Percentiles rank a stretch among this genome's conserved stretches.
Evolutionary conservation across 2,329 filamentous ascomycete species (phyloP).

Genomic region (Colletotrichum filicis): DNA sequence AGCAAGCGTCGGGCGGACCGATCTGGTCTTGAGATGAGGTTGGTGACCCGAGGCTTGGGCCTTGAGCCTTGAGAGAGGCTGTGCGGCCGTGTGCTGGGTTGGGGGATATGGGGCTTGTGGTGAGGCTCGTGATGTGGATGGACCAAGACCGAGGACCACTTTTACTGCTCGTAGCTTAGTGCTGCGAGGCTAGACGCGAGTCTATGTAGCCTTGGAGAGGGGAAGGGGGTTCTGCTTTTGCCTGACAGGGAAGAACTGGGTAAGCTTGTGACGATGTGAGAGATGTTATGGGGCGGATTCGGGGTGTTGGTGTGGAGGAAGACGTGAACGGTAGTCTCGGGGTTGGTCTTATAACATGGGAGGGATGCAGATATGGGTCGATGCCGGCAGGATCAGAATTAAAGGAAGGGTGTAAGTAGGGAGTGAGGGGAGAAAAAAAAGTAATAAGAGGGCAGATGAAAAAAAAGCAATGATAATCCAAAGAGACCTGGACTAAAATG

Average conservation of each 20-base stretch:
- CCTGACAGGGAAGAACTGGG: constrained; percentile 23
- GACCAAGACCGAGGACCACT: constrained; percentile 19
- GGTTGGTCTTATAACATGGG: constrained; percentile 33
- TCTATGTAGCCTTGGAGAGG: constrained; percentile 28
- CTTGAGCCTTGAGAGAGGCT: background rate
- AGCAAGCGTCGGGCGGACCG: constrained; percentile 25
- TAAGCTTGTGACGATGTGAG: constrained; percentile 28
- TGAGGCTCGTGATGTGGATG: constrained; percentile 33
- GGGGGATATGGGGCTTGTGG: constrained; percentile 16
- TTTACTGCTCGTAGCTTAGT: constrained; percentile 27
- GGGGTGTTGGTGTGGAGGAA: constrained; percentile 28
- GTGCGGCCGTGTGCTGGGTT: constrained; percentile 4
- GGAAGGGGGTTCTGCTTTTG: constrained; percentile 10
- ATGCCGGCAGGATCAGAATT: constrained; percentile 19
- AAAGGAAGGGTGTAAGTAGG: background rate
- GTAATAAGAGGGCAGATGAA: constrained; percentile 6
- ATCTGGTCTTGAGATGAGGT: constrained; percentile 26
- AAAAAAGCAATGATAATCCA: constrained; percentile 31
- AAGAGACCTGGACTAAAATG: constrained; percentile 13
- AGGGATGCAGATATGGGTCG: constrained; percentile 32
- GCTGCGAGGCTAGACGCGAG: constrained; percentile 28
- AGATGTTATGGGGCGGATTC: constrained; percentile 28
- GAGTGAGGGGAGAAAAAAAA: constrained; percentile 14
- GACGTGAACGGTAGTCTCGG: constrained; percentile 27
- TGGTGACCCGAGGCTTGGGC: background rate